Conservation (phyloP, 192 early-diverging fungal genomes). For the Podila minutissima region DNA sequence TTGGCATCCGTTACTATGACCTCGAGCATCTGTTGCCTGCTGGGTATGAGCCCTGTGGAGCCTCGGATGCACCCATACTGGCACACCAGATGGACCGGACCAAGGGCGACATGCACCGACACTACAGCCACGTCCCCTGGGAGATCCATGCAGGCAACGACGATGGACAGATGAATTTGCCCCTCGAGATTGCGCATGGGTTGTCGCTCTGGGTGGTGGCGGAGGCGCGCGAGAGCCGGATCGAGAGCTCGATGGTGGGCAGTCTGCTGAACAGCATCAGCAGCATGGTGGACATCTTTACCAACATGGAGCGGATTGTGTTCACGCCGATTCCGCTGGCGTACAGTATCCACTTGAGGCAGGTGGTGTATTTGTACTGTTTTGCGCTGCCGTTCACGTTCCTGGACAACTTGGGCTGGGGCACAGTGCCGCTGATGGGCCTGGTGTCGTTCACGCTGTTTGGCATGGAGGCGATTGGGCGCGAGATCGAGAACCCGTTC, state of each 20-base stretch:
- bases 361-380: slow-evolving; percentile 54
- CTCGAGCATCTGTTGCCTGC: slow-evolving; percentile 60
- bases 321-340: slow-evolving; percentile 76
- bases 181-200: slow-evolving; percentile 48
- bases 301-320: slow-evolving; percentile 72
- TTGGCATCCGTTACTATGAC: slow-evolving; percentile 60
- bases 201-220: slow-evolving; percentile 48
- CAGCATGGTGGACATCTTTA: slow-evolving; percentile 53
- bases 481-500: slow-evolving; percentile 61
- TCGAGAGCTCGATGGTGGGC: slow-evolving; percentile 42
- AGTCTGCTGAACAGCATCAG: slow-evolving; percentile 33
- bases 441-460: slow-evolving; percentile 59
- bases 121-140: slow-evolving; percentile 45
- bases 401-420: slow-evolving; percentile 36
- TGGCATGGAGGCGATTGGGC: slow-evolving; percentile 62
- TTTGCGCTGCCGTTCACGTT: slow-evolving; percentile 53
- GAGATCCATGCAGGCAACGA: slow-evolving; percentile 31
- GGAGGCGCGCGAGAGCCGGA: slow-evolving; percentile 33
- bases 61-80: slow-evolving; percentile 38
- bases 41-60: slow-evolving; percentile 36
- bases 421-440: slow-evolving; percentile 51
- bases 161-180: slow-evolving; percentile 46
- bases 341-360: slow-evolving; percentile 72
- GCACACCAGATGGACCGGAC: slow-evolving; percentile 18
- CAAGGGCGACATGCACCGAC: slow-evolving; percentile 30